Evolutionary conservation across 768 basidiomycete species (phyloP).

Genomic region (Auriscalpium vulgare): DNA sequence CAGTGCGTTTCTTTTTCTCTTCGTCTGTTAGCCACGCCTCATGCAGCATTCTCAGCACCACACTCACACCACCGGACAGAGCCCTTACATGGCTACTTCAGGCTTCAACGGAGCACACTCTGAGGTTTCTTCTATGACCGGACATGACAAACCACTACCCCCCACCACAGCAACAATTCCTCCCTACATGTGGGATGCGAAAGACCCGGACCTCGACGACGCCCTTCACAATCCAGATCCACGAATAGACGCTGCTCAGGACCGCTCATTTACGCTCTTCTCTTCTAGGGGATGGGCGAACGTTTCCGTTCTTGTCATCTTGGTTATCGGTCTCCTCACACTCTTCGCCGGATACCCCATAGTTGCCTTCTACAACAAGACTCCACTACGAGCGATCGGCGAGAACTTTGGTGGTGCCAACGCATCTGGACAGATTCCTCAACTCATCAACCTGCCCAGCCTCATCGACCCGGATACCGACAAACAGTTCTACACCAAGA

Average conservation of each 20-base stretch:
- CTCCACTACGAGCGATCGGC: slow-evolving; percentile 25
- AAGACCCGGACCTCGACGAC: slow-evolving; percentile 85
- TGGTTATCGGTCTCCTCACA: slow-evolving; percentile 60
- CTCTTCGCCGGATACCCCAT: slow-evolving; percentile 90
- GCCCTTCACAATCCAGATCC: slow-evolving; percentile 84
- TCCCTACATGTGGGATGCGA: slow-evolving; percentile 66
- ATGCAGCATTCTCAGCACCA: slow-evolving; percentile 43
- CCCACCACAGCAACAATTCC: slow-evolving; percentile 56
- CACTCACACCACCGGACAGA: slow-evolving; percentile 26
- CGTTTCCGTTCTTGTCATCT: slow-evolving; percentile 58
- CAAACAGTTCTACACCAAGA: slow-evolving; percentile 40
- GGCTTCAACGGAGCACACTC: slow-evolving; percentile 53
- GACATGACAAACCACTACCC: slow-evolving; percentile 31
- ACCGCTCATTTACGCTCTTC: slow-evolving; percentile 61
- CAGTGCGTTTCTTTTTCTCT: slow-evolving; percentile 35
- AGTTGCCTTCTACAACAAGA: slow-evolving; percentile 42
- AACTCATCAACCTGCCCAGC: slow-evolving; percentile 53
- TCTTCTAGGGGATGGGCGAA: slow-evolving; percentile 83
- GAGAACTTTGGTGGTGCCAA: slow-evolving; percentile 93
- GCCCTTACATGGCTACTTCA: slow-evolving; percentile 32
- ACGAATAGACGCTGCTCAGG: slow-evolving; percentile 51
- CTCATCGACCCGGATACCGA: slow-evolving; percentile 81
- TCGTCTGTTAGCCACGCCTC: not conserved
- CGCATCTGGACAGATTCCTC: slow-evolving; percentile 78
- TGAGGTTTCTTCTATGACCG: slow-evolving; percentile 33